phyloP scores from a whole-genome alignment of 2,329 filamentous ascomycete genomes.

The Diaporthe citriasiana region DNA sequence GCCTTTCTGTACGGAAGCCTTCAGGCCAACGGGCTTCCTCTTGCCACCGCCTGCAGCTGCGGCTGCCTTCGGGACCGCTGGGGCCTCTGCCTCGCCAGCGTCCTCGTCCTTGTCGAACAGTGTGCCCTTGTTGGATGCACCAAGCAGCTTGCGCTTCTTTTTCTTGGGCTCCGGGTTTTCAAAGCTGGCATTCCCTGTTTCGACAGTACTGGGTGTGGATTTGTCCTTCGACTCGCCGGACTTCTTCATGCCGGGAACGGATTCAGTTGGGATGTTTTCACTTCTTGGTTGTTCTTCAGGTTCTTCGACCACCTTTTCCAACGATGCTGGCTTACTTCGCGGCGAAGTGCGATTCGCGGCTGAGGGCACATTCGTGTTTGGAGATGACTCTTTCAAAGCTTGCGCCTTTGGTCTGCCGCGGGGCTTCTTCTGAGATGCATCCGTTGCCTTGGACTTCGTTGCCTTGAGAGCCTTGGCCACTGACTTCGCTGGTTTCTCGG shows the following conservation, averaged over 20 bases:
- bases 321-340: constrained; percentile 46
- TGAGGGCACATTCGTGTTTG: constrained; percentile 61
- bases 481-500: constrained; percentile 33
- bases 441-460: constrained; percentile 44
- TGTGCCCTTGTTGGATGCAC: constrained; percentile 73
- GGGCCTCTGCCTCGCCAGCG: constrained; percentile 60
- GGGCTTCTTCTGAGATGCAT: constrained; percentile 54
- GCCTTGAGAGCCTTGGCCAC: constrained; percentile 42
- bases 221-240: constrained; percentile 49
- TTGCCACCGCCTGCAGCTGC: constrained; percentile 43
- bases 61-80: constrained; percentile 36
- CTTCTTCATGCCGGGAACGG: constrained; percentile 51
- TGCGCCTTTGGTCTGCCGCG: constrained; percentile 62
- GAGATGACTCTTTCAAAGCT: constrained; percentile 60
- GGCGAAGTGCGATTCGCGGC: constrained; percentile 47
- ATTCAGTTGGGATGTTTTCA: constrained; percentile 52
- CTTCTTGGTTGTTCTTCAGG: constrained; percentile 47
- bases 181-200: constrained; percentile 27
- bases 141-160: constrained; percentile 82
- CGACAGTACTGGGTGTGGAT: constrained; percentile 15
- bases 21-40: constrained; percentile 45
- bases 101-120: constrained; percentile 79
- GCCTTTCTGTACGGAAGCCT: constrained; percentile 38
- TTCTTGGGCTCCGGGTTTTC: constrained; percentile 62
- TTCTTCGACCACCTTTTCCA: constrained; percentile 59